Evolutionary conservation across 345 rosid species (phyloP).

Genomic region (Aquilaria malaccensis): DNA sequence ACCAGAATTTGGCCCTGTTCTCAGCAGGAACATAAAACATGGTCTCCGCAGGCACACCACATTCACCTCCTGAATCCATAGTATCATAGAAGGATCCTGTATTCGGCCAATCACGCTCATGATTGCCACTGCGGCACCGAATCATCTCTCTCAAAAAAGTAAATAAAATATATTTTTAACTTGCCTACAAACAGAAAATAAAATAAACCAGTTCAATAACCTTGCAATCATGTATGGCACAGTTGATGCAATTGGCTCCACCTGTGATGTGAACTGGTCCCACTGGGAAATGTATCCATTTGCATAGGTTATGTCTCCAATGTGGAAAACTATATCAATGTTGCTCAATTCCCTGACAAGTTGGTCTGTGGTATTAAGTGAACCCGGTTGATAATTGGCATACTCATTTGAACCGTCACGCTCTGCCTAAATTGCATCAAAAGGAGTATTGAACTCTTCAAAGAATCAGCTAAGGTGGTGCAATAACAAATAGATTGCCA

Average conservation of each 20-base stretch:
- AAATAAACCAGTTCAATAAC: slow-evolving; percentile 21
- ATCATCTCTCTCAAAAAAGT: not conserved
- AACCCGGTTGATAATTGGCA: slow-evolving; percentile 64
- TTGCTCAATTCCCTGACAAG: slow-evolving; percentile 50
- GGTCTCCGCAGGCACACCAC: slow-evolving; percentile 49
- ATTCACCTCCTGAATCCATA: slow-evolving; percentile 49
- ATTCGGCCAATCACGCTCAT: slow-evolving; percentile 75
- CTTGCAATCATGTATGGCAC: slow-evolving; percentile 75
- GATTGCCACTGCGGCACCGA: slow-evolving; percentile 50
- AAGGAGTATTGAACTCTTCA: too few relatives aligned
- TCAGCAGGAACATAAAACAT: slow-evolving; percentile 48
- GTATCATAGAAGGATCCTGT: slow-evolving; percentile 51
- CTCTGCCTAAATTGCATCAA: slow-evolving; percentile 37
- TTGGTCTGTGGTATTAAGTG: slow-evolving; percentile 69
- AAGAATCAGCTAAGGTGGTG: too few relatives aligned
- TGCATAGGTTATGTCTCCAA: slow-evolving; percentile 62
- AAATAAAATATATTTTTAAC: not conserved
- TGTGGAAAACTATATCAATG: slow-evolving; percentile 66
- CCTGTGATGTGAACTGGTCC: slow-evolving; percentile 88
- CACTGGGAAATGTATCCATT: slow-evolving; percentile 80
- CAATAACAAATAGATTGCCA: too few relatives aligned
- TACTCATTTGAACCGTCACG: slow-evolving; percentile 79
- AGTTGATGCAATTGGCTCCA: slow-evolving; percentile 61
- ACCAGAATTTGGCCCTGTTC: slow-evolving; percentile 68
- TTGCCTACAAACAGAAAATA: not conserved